Percentiles rank a stretch among this genome's conserved stretches.
phyloP scores from a whole-genome alignment of 1,284 basidiomycete genomes.

The Ustilago xerochloae region DNA sequence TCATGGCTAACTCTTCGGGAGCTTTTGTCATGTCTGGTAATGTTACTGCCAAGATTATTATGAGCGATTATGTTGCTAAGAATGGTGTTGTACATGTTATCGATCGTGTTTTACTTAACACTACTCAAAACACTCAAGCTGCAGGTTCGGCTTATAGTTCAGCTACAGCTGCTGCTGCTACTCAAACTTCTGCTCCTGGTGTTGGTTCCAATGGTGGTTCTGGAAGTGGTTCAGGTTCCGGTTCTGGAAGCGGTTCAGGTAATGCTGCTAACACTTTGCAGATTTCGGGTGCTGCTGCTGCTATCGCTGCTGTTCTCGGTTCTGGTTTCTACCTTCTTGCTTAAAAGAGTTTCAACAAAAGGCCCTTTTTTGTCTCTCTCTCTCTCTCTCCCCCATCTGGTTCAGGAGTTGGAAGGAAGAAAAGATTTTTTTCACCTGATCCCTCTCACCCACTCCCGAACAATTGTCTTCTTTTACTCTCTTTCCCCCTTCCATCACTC shows the following conservation, averaged over 20 bases:
- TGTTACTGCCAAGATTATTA: slow-evolving; percentile 74
- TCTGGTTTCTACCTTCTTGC: slow-evolving; percentile 44
- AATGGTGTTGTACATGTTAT: slow-evolving; percentile 81
- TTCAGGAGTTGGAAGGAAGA: no score
- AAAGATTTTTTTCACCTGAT: no score
- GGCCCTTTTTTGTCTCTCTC: not conserved
- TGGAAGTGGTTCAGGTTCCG: slow-evolving; percentile 11
- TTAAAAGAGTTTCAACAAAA: slow-evolving; percentile 15
- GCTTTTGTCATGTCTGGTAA: slow-evolving; percentile 74
- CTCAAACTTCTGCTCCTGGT: slow-evolving; percentile 21
- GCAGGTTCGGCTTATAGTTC: slow-evolving; percentile 72
- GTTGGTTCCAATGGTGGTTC: slow-evolving; percentile 15
- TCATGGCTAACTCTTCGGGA: slow-evolving; percentile 75
- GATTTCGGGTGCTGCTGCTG: slow-evolving; percentile 26
- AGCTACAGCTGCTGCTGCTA: slow-evolving; percentile 40
- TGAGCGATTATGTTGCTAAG: slow-evolving; percentile 75
- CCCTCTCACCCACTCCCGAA: no score
- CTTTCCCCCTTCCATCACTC: no score
- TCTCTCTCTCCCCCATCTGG: no score
- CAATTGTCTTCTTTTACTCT: no score
- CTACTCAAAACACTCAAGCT: slow-evolving; percentile 71
- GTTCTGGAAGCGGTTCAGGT: slow-evolving; percentile 11
- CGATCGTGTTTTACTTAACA: slow-evolving; percentile 75
- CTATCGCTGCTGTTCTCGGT: slow-evolving; percentile 30
- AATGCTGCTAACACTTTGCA: slow-evolving; percentile 22